Base-by-base conservation (phyloP, 495 filamentous ascomycete species). In the Viridothelium virens region DNA sequence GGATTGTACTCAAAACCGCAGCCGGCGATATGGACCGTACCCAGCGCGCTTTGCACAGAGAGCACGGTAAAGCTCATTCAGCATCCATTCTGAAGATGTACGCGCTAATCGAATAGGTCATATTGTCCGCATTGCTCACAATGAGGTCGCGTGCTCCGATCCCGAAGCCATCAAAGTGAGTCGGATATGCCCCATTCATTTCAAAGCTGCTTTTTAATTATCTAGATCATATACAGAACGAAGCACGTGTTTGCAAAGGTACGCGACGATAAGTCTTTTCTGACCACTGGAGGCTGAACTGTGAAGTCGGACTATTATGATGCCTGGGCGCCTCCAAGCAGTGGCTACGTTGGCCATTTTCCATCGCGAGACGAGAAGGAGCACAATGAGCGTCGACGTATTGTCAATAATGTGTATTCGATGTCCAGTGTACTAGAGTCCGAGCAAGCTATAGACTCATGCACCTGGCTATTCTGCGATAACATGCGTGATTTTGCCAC, bases 401-500 rank as follows among this genome's bases (percentile, higher is more conserved):
- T 77, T 14, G 73, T 76, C 18, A 76, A 72, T 61, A 48, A 68
- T 61, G 50, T 73, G 9, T 77, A 77, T 66, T 70, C 71, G 1
- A 75, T 77, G 73, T 64, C 68, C 2, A 75, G 70, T 59, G 68
- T 74, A 34, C 61, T 77, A 1, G 67, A 77, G 37, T 70, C 72
- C 7, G 76, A 78, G 56, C 63, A 70, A 10, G 70, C 69, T 38
- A 63, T 76, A 25, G 69, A 77, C 46, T 37, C 34, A 12, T 76
- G 74, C 61, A 75, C 69, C 18, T 56, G 74, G 3, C 2, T 73
- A 25, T 73, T 74, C 37, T 46, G 70, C 14, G 46, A 72, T 44
- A 65, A 65, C 61, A 64, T 77, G 39, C 65, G 63, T 9, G 67
- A 73, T 41, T 63, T 74, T 61, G 66, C 72, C n/a, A 66, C 73